phyloP scores from a whole-genome alignment of 805 yeast genomes.

The Suhomyces faveliae region DNA sequence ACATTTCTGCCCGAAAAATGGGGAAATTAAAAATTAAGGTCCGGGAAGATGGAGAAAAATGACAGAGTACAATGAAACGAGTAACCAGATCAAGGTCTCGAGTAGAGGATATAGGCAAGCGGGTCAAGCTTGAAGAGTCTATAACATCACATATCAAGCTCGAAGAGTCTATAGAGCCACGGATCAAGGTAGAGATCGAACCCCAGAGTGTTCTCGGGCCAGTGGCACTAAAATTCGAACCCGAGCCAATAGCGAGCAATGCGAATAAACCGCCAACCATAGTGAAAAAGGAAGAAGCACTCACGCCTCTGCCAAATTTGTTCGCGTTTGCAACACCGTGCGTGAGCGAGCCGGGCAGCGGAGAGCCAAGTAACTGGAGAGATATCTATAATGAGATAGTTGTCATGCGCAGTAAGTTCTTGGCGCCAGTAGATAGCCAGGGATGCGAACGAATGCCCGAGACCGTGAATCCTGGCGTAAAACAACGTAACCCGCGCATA shows the following conservation, averaged over 20 bases:
- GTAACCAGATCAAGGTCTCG: slow-evolving; percentile 1
- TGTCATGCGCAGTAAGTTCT: slow-evolving; percentile 60
- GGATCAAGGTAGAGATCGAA: slow-evolving; percentile 5
- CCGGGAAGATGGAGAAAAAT: not conserved
- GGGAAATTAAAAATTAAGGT: not conserved
- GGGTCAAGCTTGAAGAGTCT: not conserved
- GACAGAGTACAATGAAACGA: not conserved
- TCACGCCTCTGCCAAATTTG: slow-evolving; percentile 1
- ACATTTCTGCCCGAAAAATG: not conserved
- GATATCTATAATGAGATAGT: slow-evolving; percentile 59
- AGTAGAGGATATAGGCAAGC: not conserved
- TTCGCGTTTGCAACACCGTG: not conserved
- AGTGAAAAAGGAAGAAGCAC: not conserved
- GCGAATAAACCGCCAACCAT: not conserved
- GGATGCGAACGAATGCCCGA: slow-evolving; percentile 72
- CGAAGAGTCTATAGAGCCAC: not conserved
- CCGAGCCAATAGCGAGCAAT: not conserved
- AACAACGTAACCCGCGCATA: slow-evolving; percentile 30
- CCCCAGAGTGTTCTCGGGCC: not conserved
- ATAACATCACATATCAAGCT: no score
- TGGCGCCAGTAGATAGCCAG: slow-evolving; percentile 86
- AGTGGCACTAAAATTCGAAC: not conserved
- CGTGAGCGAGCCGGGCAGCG: not conserved
- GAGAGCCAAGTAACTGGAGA: slow-evolving; percentile 46
- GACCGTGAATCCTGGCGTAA: slow-evolving; percentile 37